Evolutionary conservation across 176 grass and related monocot species (phyloP).

Genomic region (Elymus sibiricus): DNA sequence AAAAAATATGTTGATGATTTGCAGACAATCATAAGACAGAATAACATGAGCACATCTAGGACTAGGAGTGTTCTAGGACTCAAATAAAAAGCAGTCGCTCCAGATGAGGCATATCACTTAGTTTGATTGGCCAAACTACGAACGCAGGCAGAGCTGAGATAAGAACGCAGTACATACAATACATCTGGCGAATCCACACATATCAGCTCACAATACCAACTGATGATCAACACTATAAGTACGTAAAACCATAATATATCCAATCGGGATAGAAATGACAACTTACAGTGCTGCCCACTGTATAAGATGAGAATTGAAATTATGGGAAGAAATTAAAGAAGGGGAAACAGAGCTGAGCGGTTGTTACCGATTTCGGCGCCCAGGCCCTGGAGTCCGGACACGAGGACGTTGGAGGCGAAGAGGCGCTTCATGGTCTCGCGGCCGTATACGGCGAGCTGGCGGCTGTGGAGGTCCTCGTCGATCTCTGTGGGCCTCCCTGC

Average conservation of each 20-base stretch:
- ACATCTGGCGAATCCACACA: not conserved
- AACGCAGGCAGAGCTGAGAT: not conserved
- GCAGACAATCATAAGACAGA: not conserved
- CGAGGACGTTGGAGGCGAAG: constrained; percentile 74
- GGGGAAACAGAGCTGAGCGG: not conserved
- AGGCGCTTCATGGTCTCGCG: constrained; percentile 85
- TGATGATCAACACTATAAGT: not conserved
- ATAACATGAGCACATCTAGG: not conserved
- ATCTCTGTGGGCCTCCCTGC: constrained; percentile 17
- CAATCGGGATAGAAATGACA: not conserved
- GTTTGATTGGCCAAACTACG: not conserved
- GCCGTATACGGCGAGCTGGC: constrained; percentile 19
- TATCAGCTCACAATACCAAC: not conserved
- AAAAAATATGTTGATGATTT: not conserved
- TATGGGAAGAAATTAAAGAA: not conserved
- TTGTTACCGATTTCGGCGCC: constrained; percentile 62
- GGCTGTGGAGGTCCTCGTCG: constrained; percentile 28
- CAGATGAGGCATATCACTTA: not conserved
- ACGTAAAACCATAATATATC: not conserved
- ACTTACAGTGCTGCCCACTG: not conserved
- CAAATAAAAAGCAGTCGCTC: not conserved
- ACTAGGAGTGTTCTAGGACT: not conserved
- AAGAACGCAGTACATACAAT: not conserved
- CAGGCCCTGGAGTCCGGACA: constrained; percentile 68
- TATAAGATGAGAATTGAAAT: not conserved